Evolutionary conservation across 1,284 basidiomycete species (phyloP).

Genomic region (Mycosarcoma mackinlayi): DNA sequence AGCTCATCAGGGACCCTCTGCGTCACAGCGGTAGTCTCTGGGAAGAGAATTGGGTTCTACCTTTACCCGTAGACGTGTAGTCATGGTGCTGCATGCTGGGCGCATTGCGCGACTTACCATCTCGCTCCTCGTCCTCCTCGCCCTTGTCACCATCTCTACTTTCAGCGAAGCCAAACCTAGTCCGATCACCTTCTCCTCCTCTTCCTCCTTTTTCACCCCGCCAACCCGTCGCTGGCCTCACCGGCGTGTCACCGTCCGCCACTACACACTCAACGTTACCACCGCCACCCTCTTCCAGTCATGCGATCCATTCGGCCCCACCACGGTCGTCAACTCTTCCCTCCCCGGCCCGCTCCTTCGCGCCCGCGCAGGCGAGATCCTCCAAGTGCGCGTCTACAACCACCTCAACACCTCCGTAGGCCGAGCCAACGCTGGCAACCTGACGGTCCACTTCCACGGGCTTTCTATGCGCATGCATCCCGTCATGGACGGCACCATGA

Average conservation of each 20-base stretch:
- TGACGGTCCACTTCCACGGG: constrained; percentile 60
- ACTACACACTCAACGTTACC: constrained; percentile 34
- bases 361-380: constrained; percentile 47
- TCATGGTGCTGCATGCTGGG: too few species aligned
- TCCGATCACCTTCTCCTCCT: constrained; percentile 9
- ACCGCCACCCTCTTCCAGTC: constrained; percentile 12
- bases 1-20: too few species aligned
- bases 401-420: constrained; percentile 1
- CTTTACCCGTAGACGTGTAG: too few species aligned
- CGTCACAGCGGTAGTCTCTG: too few species aligned
- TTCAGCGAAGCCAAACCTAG: constrained; percentile 2
- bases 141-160: background rate
- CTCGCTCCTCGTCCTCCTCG: background rate
- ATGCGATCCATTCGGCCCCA: constrained; percentile 20
- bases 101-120: background rate
- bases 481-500: constrained; percentile 53
- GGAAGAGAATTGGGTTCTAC: too few species aligned
- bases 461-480: constrained; percentile 52
- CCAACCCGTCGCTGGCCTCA: background rate
- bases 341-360: constrained; percentile 56
- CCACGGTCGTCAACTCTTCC: constrained; percentile 44
- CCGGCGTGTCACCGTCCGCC: constrained; percentile 18
- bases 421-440: constrained; percentile 14
- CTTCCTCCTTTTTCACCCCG: background rate
- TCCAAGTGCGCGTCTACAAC: constrained; percentile 50